Evolutionary conservation across 225 moss, liverwort and hornwort species (phyloP).

Genomic region (Polytrichum formosum): DNA sequence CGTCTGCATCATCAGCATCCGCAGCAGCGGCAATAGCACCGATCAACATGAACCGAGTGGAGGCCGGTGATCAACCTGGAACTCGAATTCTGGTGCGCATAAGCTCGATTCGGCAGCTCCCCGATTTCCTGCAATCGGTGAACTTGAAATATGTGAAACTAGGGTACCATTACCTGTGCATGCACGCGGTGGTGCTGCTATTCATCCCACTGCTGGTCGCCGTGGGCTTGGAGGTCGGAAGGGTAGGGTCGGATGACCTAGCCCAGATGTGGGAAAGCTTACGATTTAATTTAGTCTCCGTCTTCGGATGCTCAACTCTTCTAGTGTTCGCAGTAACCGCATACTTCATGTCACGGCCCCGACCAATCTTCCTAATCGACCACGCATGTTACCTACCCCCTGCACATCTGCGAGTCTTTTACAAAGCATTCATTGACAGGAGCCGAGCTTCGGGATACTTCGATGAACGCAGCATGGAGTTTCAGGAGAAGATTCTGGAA

Average conservation of each 20-base stretch:
- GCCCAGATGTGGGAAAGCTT: background rate
- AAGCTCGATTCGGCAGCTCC: background rate
- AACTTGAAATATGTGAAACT: constrained; percentile 6
- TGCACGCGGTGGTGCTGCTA: background rate
- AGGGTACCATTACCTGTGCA: constrained; percentile 3
- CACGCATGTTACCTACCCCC: background rate
- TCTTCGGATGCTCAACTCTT: background rate
- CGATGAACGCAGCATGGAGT: constrained; percentile 2
- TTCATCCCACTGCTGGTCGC: background rate
- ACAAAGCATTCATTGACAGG: background rate
- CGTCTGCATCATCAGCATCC: too few species aligned
- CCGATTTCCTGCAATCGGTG: constrained; percentile 1
- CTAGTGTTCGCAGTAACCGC: background rate
- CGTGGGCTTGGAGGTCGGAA: background rate
- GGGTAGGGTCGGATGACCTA: background rate
- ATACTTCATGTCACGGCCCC: background rate
- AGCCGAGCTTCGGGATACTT: background rate
- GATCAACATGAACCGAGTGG: too few species aligned
- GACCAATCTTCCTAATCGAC: background rate
- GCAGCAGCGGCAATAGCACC: too few species aligned
- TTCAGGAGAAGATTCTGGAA: background rate
- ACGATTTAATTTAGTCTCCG: background rate
- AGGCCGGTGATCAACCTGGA: too few species aligned
- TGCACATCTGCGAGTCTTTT: too few species aligned
- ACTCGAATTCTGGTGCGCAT: too few species aligned